A percentile compares a stretch with the other conserved stretches of the same genome.
phyloP scores from a whole-genome alignment of 108 stramenopile species.

The Cyclotella atomus region DNA sequence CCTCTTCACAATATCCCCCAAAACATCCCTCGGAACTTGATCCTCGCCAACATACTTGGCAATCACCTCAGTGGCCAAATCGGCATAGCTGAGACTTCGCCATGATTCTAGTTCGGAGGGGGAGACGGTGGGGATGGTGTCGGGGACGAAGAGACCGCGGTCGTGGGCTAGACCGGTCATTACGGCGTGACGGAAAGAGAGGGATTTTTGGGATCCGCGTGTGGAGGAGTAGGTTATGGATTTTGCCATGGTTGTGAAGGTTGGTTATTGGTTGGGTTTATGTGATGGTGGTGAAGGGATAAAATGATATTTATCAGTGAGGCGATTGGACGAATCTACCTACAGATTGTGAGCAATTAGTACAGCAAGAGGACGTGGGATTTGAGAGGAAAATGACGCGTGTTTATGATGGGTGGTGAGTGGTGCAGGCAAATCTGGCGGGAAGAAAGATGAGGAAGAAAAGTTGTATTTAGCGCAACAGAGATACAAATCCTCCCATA shows the following conservation, averaged over 20 bases:
- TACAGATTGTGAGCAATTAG: no score
- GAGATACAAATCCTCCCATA: no score
- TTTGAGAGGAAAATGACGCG: no score
- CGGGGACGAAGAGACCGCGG: constrained; percentile 96
- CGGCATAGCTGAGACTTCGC: constrained; percentile 69
- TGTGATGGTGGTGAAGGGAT: not conserved
- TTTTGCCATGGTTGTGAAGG: no score
- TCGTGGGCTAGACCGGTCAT: constrained; percentile 96
- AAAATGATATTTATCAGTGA: not conserved
- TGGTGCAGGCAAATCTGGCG: no score
- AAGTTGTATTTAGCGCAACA: no score
- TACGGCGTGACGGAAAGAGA: constrained; percentile 92
- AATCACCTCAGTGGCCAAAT: constrained; percentile 90
- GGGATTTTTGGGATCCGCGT: constrained; percentile 82
- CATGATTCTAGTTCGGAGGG: constrained; percentile 80
- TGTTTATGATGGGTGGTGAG: no score
- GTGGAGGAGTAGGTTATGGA: constrained; percentile 94
- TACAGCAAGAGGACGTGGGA: no score
- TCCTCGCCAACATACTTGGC: constrained; percentile 91
- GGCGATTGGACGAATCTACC: no score
- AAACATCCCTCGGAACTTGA: constrained; percentile 85
- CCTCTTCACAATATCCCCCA: constrained; percentile 85
- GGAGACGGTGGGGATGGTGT: constrained; percentile 81
- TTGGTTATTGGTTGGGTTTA: no score
- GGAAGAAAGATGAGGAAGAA: no score